Base-by-base conservation (phyloP, 2,329 filamentous ascomycete species). In the Fusarium newnesense region DNA sequence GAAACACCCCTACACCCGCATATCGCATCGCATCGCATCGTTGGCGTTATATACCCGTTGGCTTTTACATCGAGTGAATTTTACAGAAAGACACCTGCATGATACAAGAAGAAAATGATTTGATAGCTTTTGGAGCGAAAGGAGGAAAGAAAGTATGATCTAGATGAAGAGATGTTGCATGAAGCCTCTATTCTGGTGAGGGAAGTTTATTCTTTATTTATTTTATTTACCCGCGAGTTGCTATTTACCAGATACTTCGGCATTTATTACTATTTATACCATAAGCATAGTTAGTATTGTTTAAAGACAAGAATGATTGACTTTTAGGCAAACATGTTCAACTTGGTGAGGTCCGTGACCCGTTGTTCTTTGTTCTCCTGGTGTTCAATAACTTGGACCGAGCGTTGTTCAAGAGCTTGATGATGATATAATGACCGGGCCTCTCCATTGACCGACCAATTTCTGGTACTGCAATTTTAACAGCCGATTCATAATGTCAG, bases 31-130 rank as follows among this genome's bases (percentile, higher is more conserved):
- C 73, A 71, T 64, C 75, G 76, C 80, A 81, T 81, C 72, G 72
- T 77, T 75, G 80, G 80, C 79, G 80, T 81, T 81, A 66, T 80
- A 81, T 81, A 81, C 79, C 79, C 80, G 76, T 72, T 79, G 75
- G 66, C 62, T 74, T 76, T 72, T 76, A 72, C 77, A 49, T 70
- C 57, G 59, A 58, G 47, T 62, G 60, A 54, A 57, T 67, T 57
- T 36, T 26, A 76, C 70, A 64, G 40, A 57, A 40, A n/a, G 36
- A 24, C 26, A 53, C 53, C 53, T 61, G 69, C 68, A 76, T 75
- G 56, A 76, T 70, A 69, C 67, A 76, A 69, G 75, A 53, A 66
- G 69, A 78, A 76, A 77, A 76, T 75, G 68, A 75, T 66, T 73
- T 76, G 67, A 67, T 73, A 71, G 69, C 66, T 73, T 75, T 66